Base-by-base conservation (phyloP, 345 rosid species). In the Eucalyptus caleyi region DNA sequence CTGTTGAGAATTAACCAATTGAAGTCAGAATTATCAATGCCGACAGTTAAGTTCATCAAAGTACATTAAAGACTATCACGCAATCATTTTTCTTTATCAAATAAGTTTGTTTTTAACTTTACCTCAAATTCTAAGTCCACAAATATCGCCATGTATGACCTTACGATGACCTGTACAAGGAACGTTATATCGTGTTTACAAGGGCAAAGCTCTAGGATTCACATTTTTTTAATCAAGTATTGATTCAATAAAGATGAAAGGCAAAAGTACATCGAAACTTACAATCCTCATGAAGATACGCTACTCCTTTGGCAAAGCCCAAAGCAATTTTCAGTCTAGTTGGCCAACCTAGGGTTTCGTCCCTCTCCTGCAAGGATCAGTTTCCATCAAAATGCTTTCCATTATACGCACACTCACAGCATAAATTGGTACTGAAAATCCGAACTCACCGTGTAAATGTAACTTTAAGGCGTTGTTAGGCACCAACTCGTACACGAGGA, bases 201-300 rank as follows among this genome's bases (percentile, higher is more conserved):
- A 54, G 60, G 10, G 26, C 24, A 8, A 54, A 23, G 26, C 60
- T 19, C 27, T 21, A 34, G 19, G 34, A 86, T 49, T 15, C 18
- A 40, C 42, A 40, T 44, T 24, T n/a, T 83, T 42, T 59, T 45
- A 2, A 82, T 21, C 53, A 50, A 44, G 42, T 21, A 86, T 27
- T 30, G 3, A 40, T 42, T 82, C 23, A 19, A 8, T 82, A 47
- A 82, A 40, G 32, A 30, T 15, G 16, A 72, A 88, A 32, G 21
- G 87, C 3, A 88, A 67, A 49, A 27, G 42, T 50, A 50, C 82
- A 49, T 37, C 51, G 80, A 30, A 87, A 88, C 96, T 91, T 93
- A 96, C 99, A 96, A 93, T 96, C 99, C 95, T 97, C 99, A 88
- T 97, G 99, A 89, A 96, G 96, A 92, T 97, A 97, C 10, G 99